Evolutionary conservation across 163 green algal species (phyloP).

Genomic region (Coccomyxa subellipsoidea): DNA sequence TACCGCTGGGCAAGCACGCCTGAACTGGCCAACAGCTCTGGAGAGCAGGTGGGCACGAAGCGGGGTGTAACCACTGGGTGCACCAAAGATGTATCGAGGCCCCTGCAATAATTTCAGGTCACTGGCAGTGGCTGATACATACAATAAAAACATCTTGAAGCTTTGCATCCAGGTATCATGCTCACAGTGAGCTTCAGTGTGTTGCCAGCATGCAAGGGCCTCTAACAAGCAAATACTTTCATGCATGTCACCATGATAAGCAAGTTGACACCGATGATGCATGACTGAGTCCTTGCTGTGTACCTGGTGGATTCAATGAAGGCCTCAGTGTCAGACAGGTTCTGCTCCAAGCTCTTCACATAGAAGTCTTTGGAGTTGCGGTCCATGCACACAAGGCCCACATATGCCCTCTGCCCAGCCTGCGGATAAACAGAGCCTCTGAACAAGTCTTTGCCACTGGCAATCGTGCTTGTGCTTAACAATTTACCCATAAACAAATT

Average conservation of each 20-base stretch:
- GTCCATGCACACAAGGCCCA: conserved; percentile 72
- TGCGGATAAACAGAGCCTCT: not conserved
- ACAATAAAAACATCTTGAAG: no score
- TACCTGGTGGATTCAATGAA: conserved; percentile 25
- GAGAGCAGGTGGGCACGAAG: conserved; percentile 72
- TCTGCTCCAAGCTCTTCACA: conserved; percentile 39
- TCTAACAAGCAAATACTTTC: no score
- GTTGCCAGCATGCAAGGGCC: no score
- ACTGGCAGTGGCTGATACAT: no score
- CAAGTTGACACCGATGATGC: no score
- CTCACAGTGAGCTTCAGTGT: no score
- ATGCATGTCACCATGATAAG: no score
- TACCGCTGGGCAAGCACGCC: conserved; percentile 47
- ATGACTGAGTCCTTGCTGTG: no score
- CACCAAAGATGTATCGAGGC: conserved; percentile 43
- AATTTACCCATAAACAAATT: not conserved
- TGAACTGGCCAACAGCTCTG: conserved; percentile 54
- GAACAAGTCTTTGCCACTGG: not conserved
- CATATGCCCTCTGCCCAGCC: conserved; percentile 51
- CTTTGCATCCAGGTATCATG: no score
- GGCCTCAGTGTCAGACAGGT: conserved; percentile 44
- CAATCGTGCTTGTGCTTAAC: no score
- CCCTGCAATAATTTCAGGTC: not conserved
- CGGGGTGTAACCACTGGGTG: conserved; percentile 61
- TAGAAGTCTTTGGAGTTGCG: conserved; percentile 54